Conservation (phyloP, 78 protist genomes). For the slime mould (Dictyostelium discoideum) region dicty_2.7 NC_007088.5:2233501-2234000, state of each 20-base stretch:
- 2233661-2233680: background rate
- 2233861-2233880: slow-evolving; percentile 20
- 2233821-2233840: background rate
- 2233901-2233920: background rate
- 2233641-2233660: background rate
- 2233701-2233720: background rate
- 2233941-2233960: background rate
- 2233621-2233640: slow-evolving; percentile 11
- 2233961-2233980: background rate
- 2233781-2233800: slow-evolving; percentile 10
- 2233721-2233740: background rate
- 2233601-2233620: background rate
- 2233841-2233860: background rate
- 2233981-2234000: background rate
- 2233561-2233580: slow-evolving; percentile 14
- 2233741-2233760: background rate
- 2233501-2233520: background rate
- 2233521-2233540: background rate
- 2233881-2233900: slow-evolving; percentile 22
- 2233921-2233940: background rate
- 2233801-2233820: background rate
- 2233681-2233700: background rate
- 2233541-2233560: slow-evolving; percentile 18
- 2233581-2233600: background rate
- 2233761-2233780: background rate